Conservation (phyloP, 768 basidiomycete species). For the Psilocybe tampanensis region DNA sequence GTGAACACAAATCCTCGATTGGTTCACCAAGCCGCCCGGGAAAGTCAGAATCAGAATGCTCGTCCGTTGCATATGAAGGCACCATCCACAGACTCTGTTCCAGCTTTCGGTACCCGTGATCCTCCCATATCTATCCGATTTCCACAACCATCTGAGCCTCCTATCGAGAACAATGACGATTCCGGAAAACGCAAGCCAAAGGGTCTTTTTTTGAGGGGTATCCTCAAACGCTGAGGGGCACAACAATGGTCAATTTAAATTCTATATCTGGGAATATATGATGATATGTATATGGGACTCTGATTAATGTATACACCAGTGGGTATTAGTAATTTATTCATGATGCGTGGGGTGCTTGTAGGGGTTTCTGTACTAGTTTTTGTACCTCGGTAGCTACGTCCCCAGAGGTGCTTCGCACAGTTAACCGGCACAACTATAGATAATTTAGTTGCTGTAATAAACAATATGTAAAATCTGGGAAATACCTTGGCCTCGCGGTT, state of each 20-base stretch:
- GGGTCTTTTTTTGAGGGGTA: conserved; percentile 44
- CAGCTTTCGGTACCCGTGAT: conserved; percentile 29
- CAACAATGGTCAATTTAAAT: not conserved
- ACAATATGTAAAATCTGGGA: not conserved
- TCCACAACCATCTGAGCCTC: conserved; percentile 20
- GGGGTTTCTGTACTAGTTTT: conserved; percentile 50
- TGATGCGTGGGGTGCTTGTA: conserved; percentile 30
- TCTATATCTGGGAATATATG: conserved; percentile 15
- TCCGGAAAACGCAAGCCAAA: conserved; percentile 38
- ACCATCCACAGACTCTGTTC: conserved; percentile 57
- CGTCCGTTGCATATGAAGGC: conserved; percentile 48
- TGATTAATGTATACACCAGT: conserved; percentile 21
- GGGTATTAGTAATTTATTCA: conserved; percentile 26
- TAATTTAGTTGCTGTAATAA: conserved; percentile 4
- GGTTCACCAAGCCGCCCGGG: conserved; percentile 15
- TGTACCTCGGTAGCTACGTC: conserved; percentile 77
- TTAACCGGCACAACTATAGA: conserved; percentile 83
- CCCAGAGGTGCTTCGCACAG: conserved; percentile 94
- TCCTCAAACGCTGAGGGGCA: conserved; percentile 39
- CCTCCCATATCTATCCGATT: conserved; percentile 17
- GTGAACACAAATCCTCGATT: not conserved
- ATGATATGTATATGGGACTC: conserved; percentile 9
- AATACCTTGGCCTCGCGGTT: conserved; percentile 93
- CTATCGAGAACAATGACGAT: conserved; percentile 37
- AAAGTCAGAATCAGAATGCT: conserved; percentile 10